phyloP scores from a whole-genome alignment of 768 basidiomycete species.

The Rhizopogon salebrosus region DNA sequence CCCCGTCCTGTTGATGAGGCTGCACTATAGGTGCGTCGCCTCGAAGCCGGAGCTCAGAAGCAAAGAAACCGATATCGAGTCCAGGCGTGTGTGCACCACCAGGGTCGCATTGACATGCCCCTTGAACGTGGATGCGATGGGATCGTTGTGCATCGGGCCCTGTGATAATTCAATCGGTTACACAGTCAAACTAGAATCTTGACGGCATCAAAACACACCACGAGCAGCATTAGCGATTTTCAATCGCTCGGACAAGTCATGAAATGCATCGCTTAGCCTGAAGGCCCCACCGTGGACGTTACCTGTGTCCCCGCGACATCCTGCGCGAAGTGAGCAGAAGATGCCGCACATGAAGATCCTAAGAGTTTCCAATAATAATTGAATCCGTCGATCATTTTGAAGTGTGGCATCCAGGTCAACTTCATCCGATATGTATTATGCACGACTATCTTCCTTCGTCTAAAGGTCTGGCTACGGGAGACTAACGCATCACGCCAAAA shows the following conservation, averaged over 20 bases:
- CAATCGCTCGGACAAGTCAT: conserved; percentile 28
- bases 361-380: background rate
- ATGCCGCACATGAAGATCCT: conserved; percentile 63
- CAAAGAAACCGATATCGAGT: conserved; percentile 51
- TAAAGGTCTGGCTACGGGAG: no score
- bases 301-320: conserved; percentile 10
- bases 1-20: conserved; percentile 55
- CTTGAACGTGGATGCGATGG: conserved; percentile 16
- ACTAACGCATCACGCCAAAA: background rate
- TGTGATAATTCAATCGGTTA: conserved; percentile 19
- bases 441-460: no score
- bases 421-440: no score
- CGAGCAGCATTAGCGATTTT: conserved; percentile 49
- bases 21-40: conserved; percentile 56
- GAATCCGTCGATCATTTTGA: background rate
- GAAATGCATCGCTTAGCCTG: conserved; percentile 10
- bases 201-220: conserved; percentile 37
- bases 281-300: background rate
- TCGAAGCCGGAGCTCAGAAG: conserved; percentile 71
- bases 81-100: background rate
- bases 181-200: background rate
- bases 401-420: background rate
- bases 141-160: conserved; percentile 62
- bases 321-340: conserved; percentile 38
- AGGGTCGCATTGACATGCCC: background rate